These are phyloP conservation scores for Globisporangium apiculatum DNA, from an alignment of 352 stramenopile genomes.

Conservation along the genomic window DNA sequence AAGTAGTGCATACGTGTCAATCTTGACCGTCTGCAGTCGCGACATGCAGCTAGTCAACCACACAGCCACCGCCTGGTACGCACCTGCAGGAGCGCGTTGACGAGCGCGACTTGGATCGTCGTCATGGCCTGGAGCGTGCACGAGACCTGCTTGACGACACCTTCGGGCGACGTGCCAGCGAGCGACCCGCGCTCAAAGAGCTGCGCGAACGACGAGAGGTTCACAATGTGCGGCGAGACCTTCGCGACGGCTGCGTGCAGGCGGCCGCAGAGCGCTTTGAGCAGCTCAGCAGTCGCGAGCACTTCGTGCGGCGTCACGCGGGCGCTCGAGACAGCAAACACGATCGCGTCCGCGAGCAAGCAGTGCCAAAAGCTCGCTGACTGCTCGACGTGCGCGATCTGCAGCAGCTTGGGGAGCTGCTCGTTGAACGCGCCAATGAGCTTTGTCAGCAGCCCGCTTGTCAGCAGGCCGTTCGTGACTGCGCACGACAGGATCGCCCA, in stretches of 20 bases:
- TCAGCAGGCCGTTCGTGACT: conserved; percentile 63
- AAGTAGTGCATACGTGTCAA: not conserved
- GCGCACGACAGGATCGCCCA: not conserved
- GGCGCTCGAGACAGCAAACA: conserved; percentile 54
- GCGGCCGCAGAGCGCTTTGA: conserved; percentile 50
- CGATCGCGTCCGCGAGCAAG: conserved; percentile 56
- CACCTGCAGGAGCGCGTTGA: conserved; percentile 47
- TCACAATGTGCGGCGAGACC: conserved; percentile 78
- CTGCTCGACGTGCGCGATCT: conserved; percentile 52
- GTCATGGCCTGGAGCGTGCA: conserved; percentile 75
- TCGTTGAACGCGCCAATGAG: conserved; percentile 36
- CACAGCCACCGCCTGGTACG: not conserved
- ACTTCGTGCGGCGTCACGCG: conserved; percentile 47
- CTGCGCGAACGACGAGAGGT: conserved; percentile 67
- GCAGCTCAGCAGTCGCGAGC: conserved; percentile 34
- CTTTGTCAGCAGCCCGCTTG: conserved; percentile 41
- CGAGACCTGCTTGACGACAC: conserved; percentile 62
- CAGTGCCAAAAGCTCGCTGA: conserved; percentile 74
- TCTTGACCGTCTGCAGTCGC: too few relatives aligned
- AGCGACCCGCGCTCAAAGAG: conserved; percentile 64
- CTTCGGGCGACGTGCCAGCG: conserved; percentile 51
- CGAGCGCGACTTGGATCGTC: conserved; percentile 57
- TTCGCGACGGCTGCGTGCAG: conserved; percentile 55
- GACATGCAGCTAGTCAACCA: not conserved
- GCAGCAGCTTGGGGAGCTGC: conserved; percentile 45